Evolutionary conservation across 176 grass and related monocot genomes (phyloP), one percentile per base, ranked within the genome.

Genomic region (Zoysia japonica): DNA sequence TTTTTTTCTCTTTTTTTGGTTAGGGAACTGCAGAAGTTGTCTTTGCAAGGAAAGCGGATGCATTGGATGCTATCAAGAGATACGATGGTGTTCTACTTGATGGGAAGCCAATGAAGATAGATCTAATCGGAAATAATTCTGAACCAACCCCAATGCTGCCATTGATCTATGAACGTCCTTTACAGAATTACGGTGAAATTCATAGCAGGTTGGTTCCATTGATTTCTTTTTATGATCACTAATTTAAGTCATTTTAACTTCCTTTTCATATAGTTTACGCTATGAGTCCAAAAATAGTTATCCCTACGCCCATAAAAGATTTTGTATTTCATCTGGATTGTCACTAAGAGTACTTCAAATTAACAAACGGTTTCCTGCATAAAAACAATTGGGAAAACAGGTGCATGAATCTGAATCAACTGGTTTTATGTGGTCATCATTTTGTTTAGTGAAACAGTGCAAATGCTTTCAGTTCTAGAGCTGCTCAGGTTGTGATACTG

Each of bases 21-120:
- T 84, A 97, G 94, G 94, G 94, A 76, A 93, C 89, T 41, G 94
- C 87, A 8, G 91, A 97, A 89, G 88, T 97, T 73, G 84, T 97
- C 38, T 97, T 88, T 80, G 88, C 94, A 80, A 97, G 83, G 82
- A 90, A 92, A 72, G 76, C 82, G 19, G 91, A 97, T 83, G 94
- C 89, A 74, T 61, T 93, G 75, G 88, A 88, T 63, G 94, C 94
- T 80, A 86, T 93, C 53, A 85, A 83, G 76, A 89, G 82, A 89
- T 97, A 97, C 60, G 83, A 91, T 60, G 92, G 90, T 49, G 94
- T 97, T 78, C 85, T 85, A 70, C 89, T 97, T 68, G 94, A 97
- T 83, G 94, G 94, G 48, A 97, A 97, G 19, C 84, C 91, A 78
- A 97, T 97, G 91, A 90, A 89, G 61, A 88, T 97, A 72, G 91